Evolutionary conservation across 441 rosid species (phyloP).

Genomic region (Gossypium gossypioides): DNA sequence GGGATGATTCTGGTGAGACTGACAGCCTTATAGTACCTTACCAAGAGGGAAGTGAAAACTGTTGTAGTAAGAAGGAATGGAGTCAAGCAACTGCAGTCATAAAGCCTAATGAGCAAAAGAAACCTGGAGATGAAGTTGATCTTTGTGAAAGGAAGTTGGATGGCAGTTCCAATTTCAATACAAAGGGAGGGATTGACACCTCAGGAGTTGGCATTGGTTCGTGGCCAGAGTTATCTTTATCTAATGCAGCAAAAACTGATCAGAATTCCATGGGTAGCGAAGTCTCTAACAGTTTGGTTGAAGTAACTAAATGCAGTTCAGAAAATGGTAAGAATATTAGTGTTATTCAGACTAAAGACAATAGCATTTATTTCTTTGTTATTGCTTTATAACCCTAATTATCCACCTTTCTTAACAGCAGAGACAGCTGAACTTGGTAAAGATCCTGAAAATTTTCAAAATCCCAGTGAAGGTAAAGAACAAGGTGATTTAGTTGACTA

Average conservation of each 20-base stretch:
- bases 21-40: conserved; percentile 80
- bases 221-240: conserved; percentile 45
- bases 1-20: conserved; percentile 62
- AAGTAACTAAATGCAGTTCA: conserved; percentile 36
- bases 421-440: conserved; percentile 43
- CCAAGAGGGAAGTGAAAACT: conserved; percentile 40
- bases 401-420: conserved; percentile 30
- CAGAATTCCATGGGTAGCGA: conserved; percentile 40
- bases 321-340: conserved; percentile 32
- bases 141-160: conserved; percentile 35
- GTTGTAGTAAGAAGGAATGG: conserved; percentile 38
- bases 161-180: conserved; percentile 32
- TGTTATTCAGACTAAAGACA: conserved; percentile 12
- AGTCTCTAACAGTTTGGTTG: conserved; percentile 37
- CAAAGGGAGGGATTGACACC: conserved; percentile 34
- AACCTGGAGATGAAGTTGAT: conserved; percentile 24
- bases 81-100: conserved; percentile 32
- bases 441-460: conserved; percentile 47
- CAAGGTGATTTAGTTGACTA: conserved; percentile 74
- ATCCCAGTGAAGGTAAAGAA: conserved; percentile 45
- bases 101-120: conserved; percentile 40
- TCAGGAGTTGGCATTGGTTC: conserved; percentile 39
- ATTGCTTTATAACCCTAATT: neutral
- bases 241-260: conserved; percentile 36
- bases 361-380: neutral